Conservation (phyloP, 495 filamentous ascomycete species). For the Penicillium cataractarum region DNA sequence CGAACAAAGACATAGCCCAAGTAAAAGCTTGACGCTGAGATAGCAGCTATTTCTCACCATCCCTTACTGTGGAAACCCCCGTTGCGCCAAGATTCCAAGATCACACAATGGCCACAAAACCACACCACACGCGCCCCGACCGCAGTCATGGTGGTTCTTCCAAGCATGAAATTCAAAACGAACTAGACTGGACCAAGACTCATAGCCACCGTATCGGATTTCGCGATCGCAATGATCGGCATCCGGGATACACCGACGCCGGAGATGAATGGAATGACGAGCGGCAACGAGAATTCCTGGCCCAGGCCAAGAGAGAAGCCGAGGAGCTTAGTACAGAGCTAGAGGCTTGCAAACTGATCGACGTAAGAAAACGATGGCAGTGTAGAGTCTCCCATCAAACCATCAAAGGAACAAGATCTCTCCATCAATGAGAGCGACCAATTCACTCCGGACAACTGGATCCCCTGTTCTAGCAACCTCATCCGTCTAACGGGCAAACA, state of each 20-base stretch:
- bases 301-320: not conserved
- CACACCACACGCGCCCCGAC: conserved; percentile 3
- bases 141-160: conserved; percentile 3
- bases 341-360: not conserved
- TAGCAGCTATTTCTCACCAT: not conserved
- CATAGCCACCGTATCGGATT: not conserved
- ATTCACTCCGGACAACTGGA: conserved; percentile 7
- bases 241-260: not conserved
- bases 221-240: not conserved
- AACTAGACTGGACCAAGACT: not conserved
- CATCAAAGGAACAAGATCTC: not conserved
- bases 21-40: not conserved
- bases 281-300: not conserved
- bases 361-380: not conserved
- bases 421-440: conserved; percentile 2
- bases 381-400: not conserved
- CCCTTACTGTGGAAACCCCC: not conserved
- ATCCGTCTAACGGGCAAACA: conserved; percentile 5
- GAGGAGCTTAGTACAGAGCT: not conserved
- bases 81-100: not conserved
- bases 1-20: not conserved
- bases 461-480: not conserved
- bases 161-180: conserved; percentile 1
- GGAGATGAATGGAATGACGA: conserved; percentile 1
- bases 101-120: not conserved